These are phyloP conservation scores for Blastobotrys capitulatus DNA, from an alignment of 1,139 yeast genomes.

Conservation along the genomic window DNA sequence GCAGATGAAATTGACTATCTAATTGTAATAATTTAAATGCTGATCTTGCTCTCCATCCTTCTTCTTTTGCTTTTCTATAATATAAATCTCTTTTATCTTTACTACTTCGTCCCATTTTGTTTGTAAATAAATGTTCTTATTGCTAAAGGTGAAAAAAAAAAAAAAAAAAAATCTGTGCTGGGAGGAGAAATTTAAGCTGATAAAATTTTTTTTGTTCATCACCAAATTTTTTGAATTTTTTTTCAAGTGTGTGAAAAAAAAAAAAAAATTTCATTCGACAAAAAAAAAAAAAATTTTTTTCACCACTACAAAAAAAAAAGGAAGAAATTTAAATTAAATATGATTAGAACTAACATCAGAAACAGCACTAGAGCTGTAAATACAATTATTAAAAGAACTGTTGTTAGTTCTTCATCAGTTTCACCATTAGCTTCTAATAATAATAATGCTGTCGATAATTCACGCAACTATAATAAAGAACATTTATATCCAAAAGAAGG, in stretches of 20 bases:
- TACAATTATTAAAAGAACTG: slow-evolving; percentile 1
- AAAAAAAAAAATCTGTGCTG: no score
- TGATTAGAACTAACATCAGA: neutral
- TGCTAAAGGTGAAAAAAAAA: no score
- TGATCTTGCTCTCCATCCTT: slow-evolving; percentile 95
- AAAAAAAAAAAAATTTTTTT: neutral
- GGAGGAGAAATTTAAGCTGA: neutral
- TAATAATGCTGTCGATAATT: slow-evolving; percentile 19
- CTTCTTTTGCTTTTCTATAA: slow-evolving; percentile 88
- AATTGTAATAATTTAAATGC: slow-evolving; percentile 89
- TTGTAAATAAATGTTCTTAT: no score
- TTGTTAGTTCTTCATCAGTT: slow-evolving; percentile 6
- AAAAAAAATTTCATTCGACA: neutral
- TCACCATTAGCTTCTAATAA: slow-evolving; percentile 3
- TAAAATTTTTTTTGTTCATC: neutral
- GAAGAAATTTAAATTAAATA: neutral
- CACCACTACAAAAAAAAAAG: neutral
- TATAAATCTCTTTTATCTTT: slow-evolving; percentile 93
- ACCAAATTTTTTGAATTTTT: neutral
- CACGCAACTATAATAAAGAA: slow-evolving; percentile 16
- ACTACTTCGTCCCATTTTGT: slow-evolving; percentile 89
- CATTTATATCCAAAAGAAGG: slow-evolving; percentile 26
- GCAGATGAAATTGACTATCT: slow-evolving; percentile 80
- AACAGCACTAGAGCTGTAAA: neutral
- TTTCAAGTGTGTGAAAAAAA: no score